Base-by-base conservation (phyloP, 2,329 filamentous ascomycete genomes). In the Botrytis medusae region DNA sequence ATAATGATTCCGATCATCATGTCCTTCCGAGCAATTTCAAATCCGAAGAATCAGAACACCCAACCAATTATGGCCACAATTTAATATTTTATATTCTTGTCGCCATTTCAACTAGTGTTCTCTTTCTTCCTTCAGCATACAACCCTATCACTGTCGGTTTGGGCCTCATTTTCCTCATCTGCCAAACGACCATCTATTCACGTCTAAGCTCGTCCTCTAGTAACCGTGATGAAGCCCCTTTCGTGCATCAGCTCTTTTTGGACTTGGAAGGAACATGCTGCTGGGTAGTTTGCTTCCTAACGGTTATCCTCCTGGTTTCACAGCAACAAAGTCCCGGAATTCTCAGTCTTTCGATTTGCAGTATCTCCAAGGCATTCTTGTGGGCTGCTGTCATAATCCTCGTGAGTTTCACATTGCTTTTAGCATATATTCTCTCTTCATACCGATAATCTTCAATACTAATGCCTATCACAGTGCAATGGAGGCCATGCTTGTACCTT, bases 221-320 rank as follows among this genome's bases (percentile, higher is more conserved):
- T 22, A 22, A 1, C 16, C 10, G 16, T 40, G 40, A 48, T 22
- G 61, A 72, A n/a, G 7, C 29, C 1, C 16, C 29, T 8, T 37
- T 62, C 22, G 7, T 40, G 18, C 40, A 60, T 48, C 37, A 68
- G 16, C 29, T 72, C 9, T 48, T 72, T 59, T 54, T 37, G 7
- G 18, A 54, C 20, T 25, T 72, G 20, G 62, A 72, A n/a, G 57
- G 34, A 34, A 72, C 71, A 40, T 72, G 71, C n/a, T 72, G 71
- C 62, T 72, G 71, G 71, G 37, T 69, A n/a, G 63, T 72, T 29
- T 72, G 62, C 63, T 69, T 72, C 42, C 48, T 68, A 9, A 68
- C 71, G 20, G 44, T 68, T 25, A 72, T 72, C 16, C 62, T 72
- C 44, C 63, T 68, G 12, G 62, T 60, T 61, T 72, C 62, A 69